A percentile compares a stretch with the other conserved stretches of the same genome.
Conservation (phyloP, 129 eudicot species). For the Ambrosia trifida region DNA sequence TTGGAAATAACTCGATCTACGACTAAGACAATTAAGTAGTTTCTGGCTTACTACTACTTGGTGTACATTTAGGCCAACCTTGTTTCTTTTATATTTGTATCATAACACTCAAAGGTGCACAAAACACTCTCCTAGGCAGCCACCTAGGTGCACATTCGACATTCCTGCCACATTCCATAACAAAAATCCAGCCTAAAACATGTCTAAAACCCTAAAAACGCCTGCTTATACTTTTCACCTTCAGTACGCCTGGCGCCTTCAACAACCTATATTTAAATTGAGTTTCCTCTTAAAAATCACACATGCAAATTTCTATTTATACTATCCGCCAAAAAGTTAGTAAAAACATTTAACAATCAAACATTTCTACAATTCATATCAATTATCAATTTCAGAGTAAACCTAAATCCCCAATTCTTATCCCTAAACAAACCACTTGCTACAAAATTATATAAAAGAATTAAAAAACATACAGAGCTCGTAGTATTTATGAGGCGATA, state of each 20-base stretch:
- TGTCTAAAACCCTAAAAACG: too few relatives aligned
- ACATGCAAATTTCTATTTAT: neutral
- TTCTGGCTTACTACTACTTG: too few relatives aligned
- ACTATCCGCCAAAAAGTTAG: neutral
- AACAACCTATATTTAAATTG: neutral
- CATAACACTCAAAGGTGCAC: too few relatives aligned
- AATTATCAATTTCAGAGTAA: conserved; percentile 23
- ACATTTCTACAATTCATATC: conserved; percentile 3
- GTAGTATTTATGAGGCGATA: conserved; percentile 92
- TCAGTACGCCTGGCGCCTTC: too few relatives aligned
- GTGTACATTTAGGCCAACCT: too few relatives aligned
- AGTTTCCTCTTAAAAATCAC: conserved; percentile 9
- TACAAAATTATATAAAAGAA: neutral
- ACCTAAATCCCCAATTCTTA: conserved; percentile 18
- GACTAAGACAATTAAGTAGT: neutral
- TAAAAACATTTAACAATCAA: neutral
- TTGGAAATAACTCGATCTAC: neutral
- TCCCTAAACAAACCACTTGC: neutral
- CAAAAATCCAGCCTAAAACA: too few relatives aligned
- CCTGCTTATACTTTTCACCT: too few relatives aligned
- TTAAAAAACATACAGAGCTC: conserved; percentile 64
- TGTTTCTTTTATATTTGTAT: neutral
- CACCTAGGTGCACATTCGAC: too few relatives aligned
- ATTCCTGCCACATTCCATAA: too few relatives aligned
- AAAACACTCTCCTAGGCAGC: too few relatives aligned